Evolutionary conservation across 1,284 basidiomycete species (phyloP).

Genomic region (Prillingera fragicola): DNA sequence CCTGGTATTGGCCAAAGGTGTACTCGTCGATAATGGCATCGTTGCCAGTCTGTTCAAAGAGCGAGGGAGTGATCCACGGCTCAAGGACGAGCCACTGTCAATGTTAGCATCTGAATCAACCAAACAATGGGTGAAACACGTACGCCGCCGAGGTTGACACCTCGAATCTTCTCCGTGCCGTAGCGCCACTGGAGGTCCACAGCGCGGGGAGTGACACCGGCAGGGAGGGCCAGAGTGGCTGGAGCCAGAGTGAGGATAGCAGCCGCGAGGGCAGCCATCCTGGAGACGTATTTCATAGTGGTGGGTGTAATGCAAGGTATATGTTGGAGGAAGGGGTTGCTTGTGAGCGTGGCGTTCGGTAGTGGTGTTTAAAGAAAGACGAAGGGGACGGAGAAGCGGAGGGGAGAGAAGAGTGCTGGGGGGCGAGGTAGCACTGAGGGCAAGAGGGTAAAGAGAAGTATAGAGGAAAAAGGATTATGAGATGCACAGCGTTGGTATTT

Average conservation of each 20-base stretch:
- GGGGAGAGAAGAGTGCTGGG: too few species aligned
- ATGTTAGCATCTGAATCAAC: not conserved
- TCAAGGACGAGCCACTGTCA: slow-evolving; percentile 40
- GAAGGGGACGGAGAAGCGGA: too few species aligned
- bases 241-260: slow-evolving; percentile 4
- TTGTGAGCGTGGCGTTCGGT: too few species aligned
- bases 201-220: slow-evolving; percentile 13
- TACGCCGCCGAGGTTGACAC: slow-evolving; percentile 49
- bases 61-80: slow-evolving; percentile 57
- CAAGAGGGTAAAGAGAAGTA: too few species aligned
- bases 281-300: not conserved
- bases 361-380: too few species aligned
- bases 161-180: slow-evolving; percentile 41
- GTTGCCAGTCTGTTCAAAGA: slow-evolving; percentile 77
- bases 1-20: slow-evolving; percentile 56
- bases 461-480: too few species aligned
- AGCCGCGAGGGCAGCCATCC: slow-evolving; percentile 5
- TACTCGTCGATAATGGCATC: slow-evolving; percentile 69
- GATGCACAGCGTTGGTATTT: too few species aligned
- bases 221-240: slow-evolving; percentile 9
- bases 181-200: slow-evolving; percentile 44
- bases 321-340: too few species aligned
- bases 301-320: too few species aligned
- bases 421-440: too few species aligned
- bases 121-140: too few species aligned